These are phyloP conservation scores for Hydnomerulius pinastri DNA, from an alignment of 768 basidiomycete species.

Conservation along the genomic window DNA sequence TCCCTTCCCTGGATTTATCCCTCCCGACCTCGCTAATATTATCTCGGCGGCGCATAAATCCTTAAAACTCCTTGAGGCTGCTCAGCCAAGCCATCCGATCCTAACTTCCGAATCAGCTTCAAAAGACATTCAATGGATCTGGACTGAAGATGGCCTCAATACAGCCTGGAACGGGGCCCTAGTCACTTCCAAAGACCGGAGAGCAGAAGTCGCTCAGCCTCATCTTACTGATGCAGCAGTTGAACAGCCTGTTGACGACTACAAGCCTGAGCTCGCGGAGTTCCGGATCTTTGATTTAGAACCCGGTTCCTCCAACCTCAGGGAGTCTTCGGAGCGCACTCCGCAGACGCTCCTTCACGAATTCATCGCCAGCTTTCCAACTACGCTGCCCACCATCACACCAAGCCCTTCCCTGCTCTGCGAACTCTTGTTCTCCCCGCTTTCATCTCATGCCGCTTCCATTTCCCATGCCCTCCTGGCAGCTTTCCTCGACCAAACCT, in stretches of 20 bases:
- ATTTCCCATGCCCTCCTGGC: slow-evolving; percentile 69
- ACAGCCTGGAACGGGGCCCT: slow-evolving; percentile 9
- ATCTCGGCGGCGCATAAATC: slow-evolving; percentile 72
- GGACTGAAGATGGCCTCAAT: slow-evolving; percentile 29
- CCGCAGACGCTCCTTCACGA: slow-evolving; percentile 34
- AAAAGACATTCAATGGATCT: slow-evolving; percentile 52
- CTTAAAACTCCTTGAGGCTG: slow-evolving; percentile 60
- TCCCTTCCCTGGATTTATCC: slow-evolving; percentile 67
- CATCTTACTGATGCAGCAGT: neutral
- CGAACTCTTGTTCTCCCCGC: slow-evolving; percentile 60
- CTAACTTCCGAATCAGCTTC: slow-evolving; percentile 37
- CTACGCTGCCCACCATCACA: slow-evolving; percentile 56
- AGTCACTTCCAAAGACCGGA: neutral
- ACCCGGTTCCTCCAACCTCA: slow-evolving; percentile 47
- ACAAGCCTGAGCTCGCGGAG: slow-evolving; percentile 40
- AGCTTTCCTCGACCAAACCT: slow-evolving; percentile 62
- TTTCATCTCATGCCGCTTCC: slow-evolving; percentile 58
- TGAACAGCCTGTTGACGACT: slow-evolving; percentile 7
- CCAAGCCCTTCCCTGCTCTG: slow-evolving; percentile 66
- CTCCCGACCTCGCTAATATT: slow-evolving; percentile 46
- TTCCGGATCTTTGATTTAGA: slow-evolving; percentile 68
- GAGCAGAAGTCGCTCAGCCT: neutral
- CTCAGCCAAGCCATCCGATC: slow-evolving; percentile 64
- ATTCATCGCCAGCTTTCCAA: slow-evolving; percentile 63
- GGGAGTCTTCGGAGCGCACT: slow-evolving; percentile 20